Evolutionary conservation across 2,329 filamentous ascomycete genomes (phyloP), one percentile per base, ranked within the genome.

Genomic region (Conoideocrella luteorostrata): DNA sequence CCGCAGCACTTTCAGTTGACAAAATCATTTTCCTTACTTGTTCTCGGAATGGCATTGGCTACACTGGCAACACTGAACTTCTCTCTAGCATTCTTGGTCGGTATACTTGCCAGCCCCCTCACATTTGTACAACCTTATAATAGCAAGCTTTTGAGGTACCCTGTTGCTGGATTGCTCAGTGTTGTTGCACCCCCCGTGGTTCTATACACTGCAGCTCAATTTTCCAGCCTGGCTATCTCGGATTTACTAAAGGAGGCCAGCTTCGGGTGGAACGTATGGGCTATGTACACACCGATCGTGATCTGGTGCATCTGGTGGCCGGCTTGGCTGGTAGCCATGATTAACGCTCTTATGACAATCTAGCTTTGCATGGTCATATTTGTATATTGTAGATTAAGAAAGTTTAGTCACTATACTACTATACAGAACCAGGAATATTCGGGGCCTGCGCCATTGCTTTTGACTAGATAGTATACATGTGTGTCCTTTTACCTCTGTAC

Each of bases 261-360:
- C 5, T 89, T 93, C 60, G 89, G 86, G 0, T 95, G 89, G 89
- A 78, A 88, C 57, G 81, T 95, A 11, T 89, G 84, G 79, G 88
- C 88, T 2, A 80, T 93, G 75, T 94, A 89, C 70, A 94, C 89
- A 2, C 84, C 87, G 47, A 80, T 95, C 15, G 80, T 94, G 10
- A 76, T 95, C n/a, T 95, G 89, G 87, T 86, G 88, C 60, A 82
- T 95, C 34, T 96, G 90, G 90, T 93, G 88, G 85, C 90, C 90
- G 1, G 88, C 88, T 7, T 96, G 90, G 90, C 63, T 93, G 29
- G 76, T 82, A 6, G 86, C 76, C 2, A 68, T 71, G 46, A 62
- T 81, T 5, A 67, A 77, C 20, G 69, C 81, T 35, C 64, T 79
- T 43, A 74, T 74, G 5, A 51, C 48, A 33, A 47, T 39, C 22